Conservation (phyloP, 495 filamentous ascomycete genomes). For the Recurvomyces mirabilis region DNA sequence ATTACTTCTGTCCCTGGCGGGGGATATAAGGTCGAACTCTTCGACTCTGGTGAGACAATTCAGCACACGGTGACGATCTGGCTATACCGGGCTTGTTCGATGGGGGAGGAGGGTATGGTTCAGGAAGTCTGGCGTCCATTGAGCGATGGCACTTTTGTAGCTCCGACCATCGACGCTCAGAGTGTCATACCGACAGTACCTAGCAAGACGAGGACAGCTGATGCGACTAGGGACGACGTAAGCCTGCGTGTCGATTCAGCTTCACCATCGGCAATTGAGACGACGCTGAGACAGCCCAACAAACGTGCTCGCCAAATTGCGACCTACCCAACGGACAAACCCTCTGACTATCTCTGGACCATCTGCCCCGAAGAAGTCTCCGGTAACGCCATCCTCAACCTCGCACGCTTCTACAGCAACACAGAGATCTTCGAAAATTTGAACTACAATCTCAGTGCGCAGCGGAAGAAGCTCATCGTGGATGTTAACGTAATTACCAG, state of each 20-base stretch:
- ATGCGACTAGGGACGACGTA: neutral
- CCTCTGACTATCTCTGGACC: neutral
- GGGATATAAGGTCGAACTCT: neutral
- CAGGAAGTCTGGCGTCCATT: neutral
- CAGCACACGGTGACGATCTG: neutral
- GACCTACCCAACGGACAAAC: neutral
- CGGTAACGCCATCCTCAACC: neutral
- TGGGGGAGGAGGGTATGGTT: neutral
- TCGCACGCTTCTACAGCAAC: conserved; percentile 6
- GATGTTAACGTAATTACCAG: neutral
- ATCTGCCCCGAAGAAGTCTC: neutral
- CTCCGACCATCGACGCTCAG: neutral
- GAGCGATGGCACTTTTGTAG: neutral
- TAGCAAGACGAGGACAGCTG: neutral
- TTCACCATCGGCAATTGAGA: no score
- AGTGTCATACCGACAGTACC: neutral
- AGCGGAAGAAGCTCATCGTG: neutral
- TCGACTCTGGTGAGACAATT: neutral
- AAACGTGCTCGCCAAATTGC: neutral
- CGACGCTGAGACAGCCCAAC: neutral
- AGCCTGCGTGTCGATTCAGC: no score
- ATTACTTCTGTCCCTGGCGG: neutral
- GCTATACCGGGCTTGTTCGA: neutral
- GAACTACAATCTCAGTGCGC: neutral
- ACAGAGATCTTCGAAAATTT: neutral